Conservation (phyloP, 768 basidiomycete genomes). For the Mycena vitilis region DNA sequence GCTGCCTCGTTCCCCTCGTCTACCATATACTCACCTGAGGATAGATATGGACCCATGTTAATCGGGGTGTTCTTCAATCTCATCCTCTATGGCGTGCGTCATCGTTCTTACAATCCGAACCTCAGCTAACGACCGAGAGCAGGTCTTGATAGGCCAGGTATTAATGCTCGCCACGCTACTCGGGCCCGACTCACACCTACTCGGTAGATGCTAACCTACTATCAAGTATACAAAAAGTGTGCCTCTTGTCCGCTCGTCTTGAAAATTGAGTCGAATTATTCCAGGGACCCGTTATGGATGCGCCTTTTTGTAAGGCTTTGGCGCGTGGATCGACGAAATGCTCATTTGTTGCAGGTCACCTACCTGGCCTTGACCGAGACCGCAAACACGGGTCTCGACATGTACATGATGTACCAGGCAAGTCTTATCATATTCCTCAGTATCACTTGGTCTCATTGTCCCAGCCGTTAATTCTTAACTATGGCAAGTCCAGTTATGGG, state of each 20-base stretch:
- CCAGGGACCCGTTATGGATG: conserved; percentile 57
- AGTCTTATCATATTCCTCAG: not conserved
- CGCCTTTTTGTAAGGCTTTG: conserved; percentile 48
- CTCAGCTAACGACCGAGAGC: not conserved
- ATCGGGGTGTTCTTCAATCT: conserved; percentile 22
- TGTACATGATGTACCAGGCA: conserved; percentile 57
- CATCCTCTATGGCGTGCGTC: conserved; percentile 24
- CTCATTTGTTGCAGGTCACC: conserved; percentile 45
- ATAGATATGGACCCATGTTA: conserved; percentile 26
- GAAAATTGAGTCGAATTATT: not conserved
- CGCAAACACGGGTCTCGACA: conserved; percentile 56
- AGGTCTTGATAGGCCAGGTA: conserved; percentile 54
- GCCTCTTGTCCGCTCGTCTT: not conserved
- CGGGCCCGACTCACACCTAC: conserved; percentile 3
- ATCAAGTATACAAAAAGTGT: conserved; percentile 44
- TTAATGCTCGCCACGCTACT: conserved; percentile 2
- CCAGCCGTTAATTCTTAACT: conserved; percentile 54
- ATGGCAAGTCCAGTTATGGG: conserved; percentile 40
- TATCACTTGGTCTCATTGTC: too few species aligned
- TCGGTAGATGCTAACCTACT: conserved; percentile 45
- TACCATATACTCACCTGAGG: not conserved
- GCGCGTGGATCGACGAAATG: not conserved
- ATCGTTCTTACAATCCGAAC: not conserved
- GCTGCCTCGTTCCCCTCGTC: not conserved
- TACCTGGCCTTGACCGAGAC: conserved; percentile 58